These are phyloP conservation scores for Garcia nutans DNA, from an alignment of 345 rosid genomes.

Conservation along the genomic window DNA sequence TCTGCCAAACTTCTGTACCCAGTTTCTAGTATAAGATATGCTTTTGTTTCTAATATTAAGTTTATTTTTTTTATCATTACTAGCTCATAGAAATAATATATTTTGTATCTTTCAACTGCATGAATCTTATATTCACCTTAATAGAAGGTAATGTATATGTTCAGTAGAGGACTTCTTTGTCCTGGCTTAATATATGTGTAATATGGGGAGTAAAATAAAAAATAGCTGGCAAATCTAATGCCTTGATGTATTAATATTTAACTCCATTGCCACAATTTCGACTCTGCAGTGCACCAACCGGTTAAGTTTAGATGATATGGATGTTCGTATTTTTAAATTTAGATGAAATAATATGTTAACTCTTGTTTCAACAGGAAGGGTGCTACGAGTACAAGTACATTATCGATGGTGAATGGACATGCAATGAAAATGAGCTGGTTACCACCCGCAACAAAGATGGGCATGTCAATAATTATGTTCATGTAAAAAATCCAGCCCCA, in stretches of 20 bases:
- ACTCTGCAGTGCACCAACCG: not conserved
- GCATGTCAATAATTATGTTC: constrained; percentile 69
- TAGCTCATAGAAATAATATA: not conserved
- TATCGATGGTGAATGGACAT: constrained; percentile 75
- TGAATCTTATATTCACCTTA: not conserved
- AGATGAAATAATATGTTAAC: not conserved
- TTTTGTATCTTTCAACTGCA: not conserved
- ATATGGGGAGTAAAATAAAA: not conserved
- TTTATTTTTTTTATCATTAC: not conserved
- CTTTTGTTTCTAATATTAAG: not conserved
- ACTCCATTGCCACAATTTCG: not conserved
- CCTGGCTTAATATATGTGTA: not conserved
- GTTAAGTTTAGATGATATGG: not conserved
- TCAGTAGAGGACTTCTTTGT: no score
- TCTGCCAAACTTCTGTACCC: not conserved
- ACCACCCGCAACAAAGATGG: constrained; percentile 74
- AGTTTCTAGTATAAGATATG: not conserved
- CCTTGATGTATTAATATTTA: not conserved
- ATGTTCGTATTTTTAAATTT: not conserved
- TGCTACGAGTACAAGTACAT: constrained; percentile 85
- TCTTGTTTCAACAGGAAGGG: constrained; percentile 69
- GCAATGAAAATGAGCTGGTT: constrained; percentile 56
- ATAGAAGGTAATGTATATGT: not conserved
- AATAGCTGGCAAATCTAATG: not conserved
- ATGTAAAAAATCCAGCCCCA: constrained; percentile 43